Evolutionary conservation across 306 rosid species (phyloP), one percentile per base, ranked within the genome.

Genomic region (Malus orientalis): DNA sequence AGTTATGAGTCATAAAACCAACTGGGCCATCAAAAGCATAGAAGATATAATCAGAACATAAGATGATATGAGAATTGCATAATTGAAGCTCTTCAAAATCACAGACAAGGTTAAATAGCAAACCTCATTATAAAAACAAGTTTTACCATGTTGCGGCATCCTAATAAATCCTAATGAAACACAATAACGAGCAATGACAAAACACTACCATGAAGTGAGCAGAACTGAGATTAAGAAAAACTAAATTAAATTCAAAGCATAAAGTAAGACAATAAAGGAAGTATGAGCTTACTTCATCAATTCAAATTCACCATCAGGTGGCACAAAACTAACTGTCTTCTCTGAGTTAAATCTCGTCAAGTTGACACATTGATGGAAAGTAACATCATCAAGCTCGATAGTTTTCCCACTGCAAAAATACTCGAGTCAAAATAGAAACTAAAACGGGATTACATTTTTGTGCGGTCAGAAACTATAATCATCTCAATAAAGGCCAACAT

Each of bases 321-420:
- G 98, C 84, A 93, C 98, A 84, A 93, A 93, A 89, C 98, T 93
- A 81, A 93, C 97, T 12, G 97, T 93, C 88, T 91, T 93, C 89
- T 89, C 96, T 42, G 96, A 87, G 85, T 93, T 93, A 81, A 93
- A 93, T 85, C 98, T 89, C 11, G 98, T 91, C 92, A 93, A 88
- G 82, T 93, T 93, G 77, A 93, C 98, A 86, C 98, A 93, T 78
- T 93, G 98, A 82, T 91, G 97, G 85, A 93, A 93, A 63, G 98
- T 93, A 62, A 93, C 98, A 54, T 93, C 98, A 81, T 93, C 97
- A 30, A 93, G 98, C 88, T 93, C 96, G 23, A 93, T 93, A 71
- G 98, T 93, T 88, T 93, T 93, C 45, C 98, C 98, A 69, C 98
- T 93, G 85, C 89, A 85, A 81, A 36, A 78, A 84, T 42, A 77